Percentiles rank a stretch among this genome's conserved stretches.
Conservation (phyloP, 2,329 filamentous ascomycete species). For the Beauveria bassiana region DNA sequence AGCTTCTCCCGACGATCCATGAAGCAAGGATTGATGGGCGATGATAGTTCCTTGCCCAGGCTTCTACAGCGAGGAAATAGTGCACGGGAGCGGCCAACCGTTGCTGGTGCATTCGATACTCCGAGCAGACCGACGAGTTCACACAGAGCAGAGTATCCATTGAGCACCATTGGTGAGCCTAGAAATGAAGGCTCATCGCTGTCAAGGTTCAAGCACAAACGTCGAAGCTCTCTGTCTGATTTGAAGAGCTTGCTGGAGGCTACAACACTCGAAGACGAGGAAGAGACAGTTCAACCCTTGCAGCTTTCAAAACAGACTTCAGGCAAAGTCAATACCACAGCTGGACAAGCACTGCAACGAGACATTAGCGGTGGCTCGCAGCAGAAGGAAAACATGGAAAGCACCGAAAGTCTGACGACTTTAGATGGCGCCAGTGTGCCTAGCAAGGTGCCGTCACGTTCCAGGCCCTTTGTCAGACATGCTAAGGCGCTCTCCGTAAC, state of each 20-base stretch:
- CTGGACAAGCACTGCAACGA: constrained; percentile 41
- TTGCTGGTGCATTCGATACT: constrained; percentile 57
- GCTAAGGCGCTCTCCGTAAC: constrained; percentile 44
- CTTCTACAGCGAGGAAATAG: constrained; percentile 37
- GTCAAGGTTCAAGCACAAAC: constrained; percentile 58
- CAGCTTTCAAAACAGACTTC: constrained; percentile 46
- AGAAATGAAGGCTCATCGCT: constrained; percentile 34
- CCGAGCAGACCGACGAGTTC: constrained; percentile 48
- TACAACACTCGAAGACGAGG: constrained; percentile 38
- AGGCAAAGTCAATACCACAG: constrained; percentile 48
- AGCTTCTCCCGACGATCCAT: constrained; percentile 62
- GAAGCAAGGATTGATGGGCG: constrained; percentile 69
- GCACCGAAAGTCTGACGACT: constrained; percentile 12
- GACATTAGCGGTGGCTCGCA: constrained; percentile 26
- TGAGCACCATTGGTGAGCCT: constrained; percentile 55
- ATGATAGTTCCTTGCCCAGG: constrained; percentile 47
- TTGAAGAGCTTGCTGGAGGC: constrained; percentile 62
- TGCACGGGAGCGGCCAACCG: constrained; percentile 52
- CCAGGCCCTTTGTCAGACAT: constrained; percentile 23
- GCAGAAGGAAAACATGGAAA: constrained; percentile 41
- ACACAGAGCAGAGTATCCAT: constrained; percentile 44
- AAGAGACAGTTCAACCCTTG: constrained; percentile 37
- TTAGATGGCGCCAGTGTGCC: background rate
- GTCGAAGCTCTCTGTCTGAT: constrained; percentile 87
- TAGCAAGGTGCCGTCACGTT: constrained; percentile 17